Evolutionary conservation across 176 grass and related monocot species (phyloP), one percentile per base, ranked within the genome.

Genomic region (Ampelocalamus luodianensis): DNA sequence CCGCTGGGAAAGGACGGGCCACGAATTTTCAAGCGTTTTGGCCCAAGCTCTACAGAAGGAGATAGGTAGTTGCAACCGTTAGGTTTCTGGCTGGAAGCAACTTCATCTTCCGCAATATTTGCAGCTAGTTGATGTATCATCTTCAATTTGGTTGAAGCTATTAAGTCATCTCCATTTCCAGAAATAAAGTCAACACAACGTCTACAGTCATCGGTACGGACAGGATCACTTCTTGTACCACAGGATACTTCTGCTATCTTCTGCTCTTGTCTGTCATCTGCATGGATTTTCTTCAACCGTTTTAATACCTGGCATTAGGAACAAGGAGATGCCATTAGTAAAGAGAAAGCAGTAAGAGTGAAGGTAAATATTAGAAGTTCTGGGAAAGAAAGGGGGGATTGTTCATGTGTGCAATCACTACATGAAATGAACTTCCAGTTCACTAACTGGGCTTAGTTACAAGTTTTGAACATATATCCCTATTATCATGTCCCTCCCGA

Each of bases 241-340:
- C 67, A 82, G 63, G 85, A 63, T 68, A 63, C 36, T 72, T 75
- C 75, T 65, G 76, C 68, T 34, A 71, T 44, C 53, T 63, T 81
- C 20, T 83, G 89, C 38, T 83, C 76, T 24, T 76, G 87, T 60
- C 44, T 85, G 56, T 49, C 77, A 89, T 85, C 80, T 81, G 66
- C 68, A 79, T 71, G 6, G 54, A 87, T 82, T 91, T 96, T 99
- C 90, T 96, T 99, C 85, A 99, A 79, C 58, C 93, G 83, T 92
- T 93, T 94, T 59, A 96, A 86, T 84, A 92, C 88, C 96, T 96
- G 65, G 29, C 15, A 18, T 65, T 65, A 3, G 48, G 36, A 66
- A 89, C 53, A 68, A 83, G 54, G 17, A 84, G 42, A 38, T 85
- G 6, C 18, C 60, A 79, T 79, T 60, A 81, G 60, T 66, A 66